phyloP scores from a whole-genome alignment of 176 grass and related monocot genomes.

The Musa schizocarpa region DNA sequence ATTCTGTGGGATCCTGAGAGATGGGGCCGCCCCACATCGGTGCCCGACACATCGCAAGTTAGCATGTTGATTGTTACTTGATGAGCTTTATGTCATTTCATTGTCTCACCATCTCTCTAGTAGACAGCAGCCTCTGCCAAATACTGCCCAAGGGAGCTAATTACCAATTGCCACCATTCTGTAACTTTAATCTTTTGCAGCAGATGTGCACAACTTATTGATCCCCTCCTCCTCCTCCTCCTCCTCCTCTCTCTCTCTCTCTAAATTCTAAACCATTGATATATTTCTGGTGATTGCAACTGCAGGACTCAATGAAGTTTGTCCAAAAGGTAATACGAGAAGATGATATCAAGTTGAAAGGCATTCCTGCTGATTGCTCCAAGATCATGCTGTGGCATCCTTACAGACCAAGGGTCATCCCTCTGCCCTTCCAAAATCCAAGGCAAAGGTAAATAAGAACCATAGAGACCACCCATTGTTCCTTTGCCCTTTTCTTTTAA shows the following conservation, averaged over 20 bases:
- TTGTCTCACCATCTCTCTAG: background rate
- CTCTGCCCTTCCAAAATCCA: background rate
- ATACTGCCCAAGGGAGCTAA: background rate
- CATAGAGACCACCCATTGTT: background rate
- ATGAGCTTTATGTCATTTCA: background rate
- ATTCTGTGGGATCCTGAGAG: conserved; percentile 45
- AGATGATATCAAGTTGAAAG: conserved; percentile 46
- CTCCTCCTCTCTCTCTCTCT: background rate
- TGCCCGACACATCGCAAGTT: conserved; percentile 31
- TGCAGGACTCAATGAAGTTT: conserved; percentile 50
- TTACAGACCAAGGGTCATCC: background rate
- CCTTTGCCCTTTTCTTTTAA: background rate
- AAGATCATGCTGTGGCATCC: conserved; percentile 47
- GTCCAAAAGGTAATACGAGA: conserved; percentile 41
- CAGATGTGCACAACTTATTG: background rate
- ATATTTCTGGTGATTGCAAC: conserved; percentile 1
- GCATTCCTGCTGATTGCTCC: conserved; percentile 40
- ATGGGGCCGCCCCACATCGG: conserved; percentile 23
- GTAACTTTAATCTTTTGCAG: too few species aligned
- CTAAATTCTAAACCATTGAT: background rate
- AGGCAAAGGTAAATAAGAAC: background rate
- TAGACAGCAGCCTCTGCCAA: background rate
- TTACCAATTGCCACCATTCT: too few species aligned
- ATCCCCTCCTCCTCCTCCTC: background rate
- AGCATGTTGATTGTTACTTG: background rate